Evolutionary conservation across 2,329 filamentous ascomycete species (phyloP).

Genomic region (Coleophoma crateriformis): DNA sequence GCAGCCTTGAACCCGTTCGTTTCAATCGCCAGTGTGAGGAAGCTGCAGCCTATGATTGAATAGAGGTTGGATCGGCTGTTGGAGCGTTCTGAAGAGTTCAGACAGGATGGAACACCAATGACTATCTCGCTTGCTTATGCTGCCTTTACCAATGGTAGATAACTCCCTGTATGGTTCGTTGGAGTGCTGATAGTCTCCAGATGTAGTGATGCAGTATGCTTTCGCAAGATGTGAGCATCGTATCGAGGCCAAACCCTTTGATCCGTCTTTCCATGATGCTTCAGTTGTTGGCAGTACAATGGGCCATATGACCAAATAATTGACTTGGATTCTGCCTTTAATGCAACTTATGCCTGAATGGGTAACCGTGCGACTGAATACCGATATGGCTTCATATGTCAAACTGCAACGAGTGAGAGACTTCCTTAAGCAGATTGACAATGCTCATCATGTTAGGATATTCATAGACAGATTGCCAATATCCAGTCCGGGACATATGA

Average conservation of each 20-base stretch:
- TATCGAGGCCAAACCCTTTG: constrained; percentile 6
- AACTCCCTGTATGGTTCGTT: background rate
- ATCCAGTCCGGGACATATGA: background rate
- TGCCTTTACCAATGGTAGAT: constrained; percentile 5
- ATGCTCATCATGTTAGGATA: background rate
- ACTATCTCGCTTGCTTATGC: constrained; percentile 1
- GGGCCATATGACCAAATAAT: background rate
- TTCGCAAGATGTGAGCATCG: constrained; percentile 11
- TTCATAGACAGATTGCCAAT: constrained; percentile 2
- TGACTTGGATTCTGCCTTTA: background rate
- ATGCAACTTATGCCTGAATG: background rate
- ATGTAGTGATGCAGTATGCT: constrained; percentile 20
- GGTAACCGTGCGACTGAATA: background rate
- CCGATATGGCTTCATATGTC: background rate
- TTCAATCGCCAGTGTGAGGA: constrained; percentile 9
- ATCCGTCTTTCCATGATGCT: constrained; percentile 4
- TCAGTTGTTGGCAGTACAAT: background rate
- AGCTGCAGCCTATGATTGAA: constrained; percentile 11
- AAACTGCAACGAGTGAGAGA: background rate
- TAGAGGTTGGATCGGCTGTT: constrained; percentile 6
- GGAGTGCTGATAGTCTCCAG: constrained; percentile 5
- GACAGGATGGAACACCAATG: background rate
- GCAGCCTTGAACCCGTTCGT: constrained; percentile 16
- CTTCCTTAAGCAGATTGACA: background rate
- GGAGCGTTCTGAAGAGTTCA: constrained; percentile 2